Evolutionary conservation across 257 asterid genomes (phyloP).

Genomic region (Ilex aquifolium): DNA sequence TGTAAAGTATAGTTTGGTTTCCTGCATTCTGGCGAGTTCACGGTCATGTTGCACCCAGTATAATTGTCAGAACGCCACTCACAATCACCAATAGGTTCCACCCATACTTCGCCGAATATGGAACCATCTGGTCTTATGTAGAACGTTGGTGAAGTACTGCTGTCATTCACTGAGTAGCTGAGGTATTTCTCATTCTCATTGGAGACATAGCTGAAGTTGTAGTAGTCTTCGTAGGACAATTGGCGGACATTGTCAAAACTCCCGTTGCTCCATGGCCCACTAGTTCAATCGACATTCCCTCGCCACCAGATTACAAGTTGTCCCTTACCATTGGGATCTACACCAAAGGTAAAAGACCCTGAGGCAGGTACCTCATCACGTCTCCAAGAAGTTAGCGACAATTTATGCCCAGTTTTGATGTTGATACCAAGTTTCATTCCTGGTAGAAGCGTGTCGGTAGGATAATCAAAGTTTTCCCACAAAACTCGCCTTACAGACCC

Average conservation of each 20-base stretch:
- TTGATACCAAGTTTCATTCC: no score
- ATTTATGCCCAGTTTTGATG: no score
- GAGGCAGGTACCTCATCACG: no score
- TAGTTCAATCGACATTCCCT: no score
- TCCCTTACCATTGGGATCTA: not conserved
- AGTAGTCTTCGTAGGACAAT: constrained; percentile 4
- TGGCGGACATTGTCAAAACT: no score
- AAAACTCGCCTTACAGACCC: constrained; percentile 5
- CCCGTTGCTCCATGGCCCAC: no score
- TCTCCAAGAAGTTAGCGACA: no score
- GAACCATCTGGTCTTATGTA: not conserved
- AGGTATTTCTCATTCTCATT: constrained; percentile 19
- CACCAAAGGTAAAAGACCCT: constrained; percentile 1
- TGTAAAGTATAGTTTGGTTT: not conserved
- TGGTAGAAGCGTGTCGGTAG: no score
- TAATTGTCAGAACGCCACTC: not conserved
- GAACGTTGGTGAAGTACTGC: not conserved
- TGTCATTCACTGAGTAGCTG: not conserved
- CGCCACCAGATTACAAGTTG: no score
- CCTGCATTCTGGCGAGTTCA: constrained; percentile 19
- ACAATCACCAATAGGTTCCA: no score
- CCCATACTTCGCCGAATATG: no score
- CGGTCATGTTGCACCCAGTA: constrained; percentile 2
- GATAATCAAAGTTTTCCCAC: no score
- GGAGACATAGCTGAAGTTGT: constrained; percentile 8